Evolutionary conservation across 306 rosid genomes (phyloP), one percentile per base, ranked within the genome.

Genomic region (Bauhinia variegata): DNA sequence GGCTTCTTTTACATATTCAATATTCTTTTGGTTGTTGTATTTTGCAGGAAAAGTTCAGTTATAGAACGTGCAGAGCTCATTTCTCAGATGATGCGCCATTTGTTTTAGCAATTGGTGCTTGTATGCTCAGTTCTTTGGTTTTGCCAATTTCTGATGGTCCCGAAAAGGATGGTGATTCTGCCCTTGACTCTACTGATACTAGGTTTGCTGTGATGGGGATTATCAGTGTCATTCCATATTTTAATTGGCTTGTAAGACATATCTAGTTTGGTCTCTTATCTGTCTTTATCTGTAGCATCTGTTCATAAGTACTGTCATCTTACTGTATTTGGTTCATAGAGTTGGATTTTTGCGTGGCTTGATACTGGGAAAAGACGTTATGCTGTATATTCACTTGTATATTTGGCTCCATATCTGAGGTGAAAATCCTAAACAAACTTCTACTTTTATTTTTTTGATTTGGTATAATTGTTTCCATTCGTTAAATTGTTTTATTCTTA

Each of bases 281-380:
- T 33, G 46, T 23, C 23, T 13, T 8, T 14, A 32, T 16, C n/a
- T 16, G 1, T 1, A 3, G 14, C 19, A 11, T 3, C 18, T 11
- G 12, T 19, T 0, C 13, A 53, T 15, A 30, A 4, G 54, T 34
- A 33, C 23, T 15, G 39, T 50, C 47, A 9, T 19, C 23, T 63
- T 68, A 28, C 41, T 60, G 7, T 62, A n/a, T 70, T 70, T 12
- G 10, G 31, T 67, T 67, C 17, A 46, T 28, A 89, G 98, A 86
- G 96, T 72, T 93, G 98, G 98, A 84, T 93, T 71, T 93, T 93
- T 69, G 96, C 97, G 3, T 93, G 91, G 96, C 74, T 93, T 19
- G 99, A 90, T 68, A 80, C 89, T 37, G 96, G 97, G 10, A 73
- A 79, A 18, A 78, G 86, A 18, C 97, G 88, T 17, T 93, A 90